A percentile compares a stretch with the other conserved stretches of the same genome.
Evolutionary conservation across 805 yeast genomes (phyloP).

Genomic region (Yueomyces sp.): DNA sequence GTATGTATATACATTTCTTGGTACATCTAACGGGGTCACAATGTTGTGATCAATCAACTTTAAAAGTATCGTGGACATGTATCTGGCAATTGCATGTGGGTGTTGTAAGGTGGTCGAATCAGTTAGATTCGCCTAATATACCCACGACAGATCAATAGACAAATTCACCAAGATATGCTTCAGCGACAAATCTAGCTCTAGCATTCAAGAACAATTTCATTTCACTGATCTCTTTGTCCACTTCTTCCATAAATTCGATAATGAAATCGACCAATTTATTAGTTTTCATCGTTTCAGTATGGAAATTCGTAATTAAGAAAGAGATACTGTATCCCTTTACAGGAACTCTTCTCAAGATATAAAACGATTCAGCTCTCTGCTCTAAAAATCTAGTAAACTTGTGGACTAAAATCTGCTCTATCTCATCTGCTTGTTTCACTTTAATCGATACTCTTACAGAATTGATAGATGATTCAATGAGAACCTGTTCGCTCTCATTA

Average conservation of each 20-base stretch:
- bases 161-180: slow-evolving; percentile 83
- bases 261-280: slow-evolving; percentile 92
- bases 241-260: slow-evolving; percentile 98
- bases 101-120: no score
- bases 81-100: no score
- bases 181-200: slow-evolving; percentile 95
- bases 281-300: slow-evolving; percentile 91
- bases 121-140: no score
- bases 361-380: slow-evolving; percentile 89
- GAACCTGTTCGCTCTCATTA: slow-evolving; percentile 83
- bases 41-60: no score
- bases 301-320: slow-evolving; percentile 83
- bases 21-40: no score
- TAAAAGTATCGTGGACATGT: no score
- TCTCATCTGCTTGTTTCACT: slow-evolving; percentile 96
- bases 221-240: slow-evolving; percentile 95
- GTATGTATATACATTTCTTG: no score
- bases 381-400: slow-evolving; percentile 89
- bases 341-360: slow-evolving; percentile 83
- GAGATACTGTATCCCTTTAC: slow-evolving; percentile 87
- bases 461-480: slow-evolving; percentile 89
- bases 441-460: slow-evolving; percentile 82
- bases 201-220: slow-evolving; percentile 96
- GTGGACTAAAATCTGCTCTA: slow-evolving; percentile 86
- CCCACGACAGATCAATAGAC: slow-evolving; percentile 30